Base-by-base conservation (phyloP, 352 stramenopile genomes). In the Globisporangium nagaii region DNA sequence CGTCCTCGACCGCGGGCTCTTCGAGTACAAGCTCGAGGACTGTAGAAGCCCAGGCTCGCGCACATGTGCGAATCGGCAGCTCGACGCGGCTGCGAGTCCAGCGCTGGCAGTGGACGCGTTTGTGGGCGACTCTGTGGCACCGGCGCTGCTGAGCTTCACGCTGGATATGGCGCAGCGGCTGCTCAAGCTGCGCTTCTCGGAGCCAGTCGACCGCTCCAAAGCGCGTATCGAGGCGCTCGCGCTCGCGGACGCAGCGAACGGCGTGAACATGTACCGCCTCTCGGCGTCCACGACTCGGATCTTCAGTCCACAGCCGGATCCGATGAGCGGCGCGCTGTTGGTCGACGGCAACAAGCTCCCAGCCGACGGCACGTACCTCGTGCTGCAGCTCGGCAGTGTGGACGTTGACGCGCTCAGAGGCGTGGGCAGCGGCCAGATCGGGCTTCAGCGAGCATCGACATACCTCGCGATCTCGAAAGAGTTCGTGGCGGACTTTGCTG, bases 161-260 rank as follows among this genome's bases (percentile, higher is more conserved):
- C 49, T 88, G 20, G 83, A 93, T 51, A 51, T 87, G 15, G 47
- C 71, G 1, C 63, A 71, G 9, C 59, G 65, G 48, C 55, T 90
- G 11, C 19, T 90, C 8, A 86, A 86, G 47, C 46, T 93, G 15
- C 75, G 63, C 31, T 90, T 93, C 60, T 86, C 76, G 0, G 75
- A 93, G 48, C 65, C 79, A 1, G 73, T 93, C 27, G 46, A 90
- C 44, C 65, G 56, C 20, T 28, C 52, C 3, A 75, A 35, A 1
- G 47, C 81, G 4, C 52, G 60, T 6, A 58, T 86, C 31, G 59
- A 73, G 1, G 51, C 63, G 0, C 35, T 93, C 0, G 49, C 58
- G 3, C 65, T 93, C 32, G 73, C 76, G 0, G 71, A 88, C 22
- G 73, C 69, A 4, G 41, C 57, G 2, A 51, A 28, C 1, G 68